A percentile compares a stretch with the other conserved stretches of the same genome.
These are phyloP conservation scores for Citrullus amarus DNA, from an alignment of 306 rosid genomes.

Conservation along the genomic window DNA sequence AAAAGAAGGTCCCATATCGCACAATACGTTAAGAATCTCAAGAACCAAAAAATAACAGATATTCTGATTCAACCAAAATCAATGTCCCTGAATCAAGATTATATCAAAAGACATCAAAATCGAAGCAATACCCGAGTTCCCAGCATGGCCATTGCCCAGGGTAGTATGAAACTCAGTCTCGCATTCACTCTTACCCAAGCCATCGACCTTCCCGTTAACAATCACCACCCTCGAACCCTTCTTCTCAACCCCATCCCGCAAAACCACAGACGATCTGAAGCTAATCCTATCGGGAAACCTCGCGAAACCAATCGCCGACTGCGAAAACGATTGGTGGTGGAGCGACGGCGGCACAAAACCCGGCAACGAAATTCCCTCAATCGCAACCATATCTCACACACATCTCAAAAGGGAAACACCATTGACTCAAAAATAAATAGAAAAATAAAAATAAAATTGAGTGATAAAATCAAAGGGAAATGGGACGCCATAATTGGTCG, in stretches of 20 bases:
- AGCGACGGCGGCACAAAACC: constrained; percentile 6
- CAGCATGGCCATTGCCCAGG: constrained; percentile 28
- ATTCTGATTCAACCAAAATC: constrained; percentile 4
- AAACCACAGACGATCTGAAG: constrained; percentile 22
- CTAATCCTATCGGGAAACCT: constrained; percentile 7
- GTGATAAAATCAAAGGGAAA: not conserved
- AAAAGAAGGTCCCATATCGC: not conserved
- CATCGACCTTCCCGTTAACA: constrained; percentile 16
- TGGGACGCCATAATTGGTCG: not conserved
- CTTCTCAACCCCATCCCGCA: constrained; percentile 22
- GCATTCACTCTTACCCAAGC: constrained; percentile 4
- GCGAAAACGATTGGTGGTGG: not conserved
- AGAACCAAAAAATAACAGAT: not conserved
- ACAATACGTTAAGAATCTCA: not conserved
- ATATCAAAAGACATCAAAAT: not conserved
- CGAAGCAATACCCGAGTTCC: constrained; percentile 18
- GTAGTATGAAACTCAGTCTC: constrained; percentile 3
- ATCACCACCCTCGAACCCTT: constrained; percentile 26
- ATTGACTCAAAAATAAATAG: not conserved
- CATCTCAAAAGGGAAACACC: constrained; percentile 1
- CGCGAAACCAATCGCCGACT: constrained; percentile 4
- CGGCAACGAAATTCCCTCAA: constrained; percentile 18
- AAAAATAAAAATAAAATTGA: not conserved
- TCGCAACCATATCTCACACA: constrained; percentile 27
- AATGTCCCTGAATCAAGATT: not conserved